phyloP scores from a whole-genome alignment of 805 yeast species.

The Candida vaughaniae region DNA sequence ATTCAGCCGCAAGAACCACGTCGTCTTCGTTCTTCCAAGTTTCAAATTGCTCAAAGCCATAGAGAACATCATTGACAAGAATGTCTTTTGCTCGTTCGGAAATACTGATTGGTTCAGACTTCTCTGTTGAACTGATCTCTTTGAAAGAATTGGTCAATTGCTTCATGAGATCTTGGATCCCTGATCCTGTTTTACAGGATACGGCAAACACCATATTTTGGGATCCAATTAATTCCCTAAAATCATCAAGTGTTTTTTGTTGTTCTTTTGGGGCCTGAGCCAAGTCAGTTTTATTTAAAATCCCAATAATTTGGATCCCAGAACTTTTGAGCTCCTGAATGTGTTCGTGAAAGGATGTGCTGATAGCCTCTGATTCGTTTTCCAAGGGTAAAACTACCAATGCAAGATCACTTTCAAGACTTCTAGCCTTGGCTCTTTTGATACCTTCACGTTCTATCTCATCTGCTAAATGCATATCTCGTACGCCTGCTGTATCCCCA shows the following conservation, averaged over 20 bases:
- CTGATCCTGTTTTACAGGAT: conserved; percentile 62
- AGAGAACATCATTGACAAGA: conserved; percentile 69
- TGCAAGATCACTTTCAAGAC: conserved; percentile 63
- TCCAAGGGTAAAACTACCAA: conserved; percentile 62
- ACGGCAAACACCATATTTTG: conserved; percentile 28
- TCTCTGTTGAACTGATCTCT: conserved; percentile 46
- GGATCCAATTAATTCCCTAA: conserved; percentile 13
- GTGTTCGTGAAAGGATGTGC: conserved; percentile 40
- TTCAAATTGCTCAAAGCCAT: conserved; percentile 68
- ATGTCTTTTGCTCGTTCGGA: conserved; percentile 78
- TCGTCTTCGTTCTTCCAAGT: conserved; percentile 54
- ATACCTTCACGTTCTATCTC: conserved; percentile 79
- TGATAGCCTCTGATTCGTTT: conserved; percentile 13
- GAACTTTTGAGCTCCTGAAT: conserved; percentile 26
- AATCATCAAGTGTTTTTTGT: conserved; percentile 1
- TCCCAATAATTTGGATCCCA: conserved; percentile 37
- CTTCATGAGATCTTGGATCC: conserved; percentile 49
- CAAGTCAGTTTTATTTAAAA: conserved; percentile 64
- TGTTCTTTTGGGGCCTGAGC: conserved; percentile 13
- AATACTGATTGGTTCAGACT: conserved; percentile 64
- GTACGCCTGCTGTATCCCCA: conserved; percentile 92
- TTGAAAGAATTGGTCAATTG: conserved; percentile 48
- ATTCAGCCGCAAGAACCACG: conserved; percentile 78
- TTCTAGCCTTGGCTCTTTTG: conserved; percentile 62
- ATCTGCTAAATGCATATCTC: conserved; percentile 50